A percentile compares a stretch with the other conserved stretches of the same genome.
Conservation (phyloP, 345 rosid species). For the Boechera divaricarpa region DNA sequence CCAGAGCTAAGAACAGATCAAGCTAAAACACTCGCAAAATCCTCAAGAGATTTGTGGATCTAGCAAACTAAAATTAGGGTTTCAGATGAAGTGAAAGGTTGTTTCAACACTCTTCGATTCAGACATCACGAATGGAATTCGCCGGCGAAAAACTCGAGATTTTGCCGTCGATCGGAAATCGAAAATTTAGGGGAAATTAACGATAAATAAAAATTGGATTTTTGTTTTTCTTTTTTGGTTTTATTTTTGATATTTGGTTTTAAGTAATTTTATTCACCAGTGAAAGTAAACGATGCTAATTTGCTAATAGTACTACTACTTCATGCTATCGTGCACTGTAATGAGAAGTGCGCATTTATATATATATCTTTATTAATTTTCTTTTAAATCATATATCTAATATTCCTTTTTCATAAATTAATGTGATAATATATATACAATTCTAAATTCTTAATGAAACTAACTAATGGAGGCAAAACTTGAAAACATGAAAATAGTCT, state of each 20-base stretch:
- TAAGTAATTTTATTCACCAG: constrained; percentile 35
- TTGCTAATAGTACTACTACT: constrained; percentile 34
- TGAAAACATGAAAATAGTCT: constrained; percentile 22
- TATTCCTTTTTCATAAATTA: constrained; percentile 3
- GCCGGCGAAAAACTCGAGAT: constrained; percentile 41
- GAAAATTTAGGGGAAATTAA: constrained; percentile 43
- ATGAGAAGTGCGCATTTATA: constrained; percentile 36
- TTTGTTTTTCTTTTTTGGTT: neutral
- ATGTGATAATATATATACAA: constrained; percentile 2
- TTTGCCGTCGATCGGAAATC: constrained; percentile 42
- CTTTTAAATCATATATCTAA: constrained; percentile 5
- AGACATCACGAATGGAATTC: constrained; percentile 17
- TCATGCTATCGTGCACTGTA: constrained; percentile 46
- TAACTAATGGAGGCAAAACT: constrained; percentile 34
- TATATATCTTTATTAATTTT: neutral
- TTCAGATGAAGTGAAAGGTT: constrained; percentile 19
- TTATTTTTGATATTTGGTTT: constrained; percentile 4
- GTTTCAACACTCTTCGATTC: constrained; percentile 2
- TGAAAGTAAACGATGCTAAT: constrained; percentile 46
- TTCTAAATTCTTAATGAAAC: neutral
- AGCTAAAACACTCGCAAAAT: constrained; percentile 43
- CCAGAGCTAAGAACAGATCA: constrained; percentile 39
- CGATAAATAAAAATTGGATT: constrained; percentile 29
- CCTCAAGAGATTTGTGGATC: constrained; percentile 57
- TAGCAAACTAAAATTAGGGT: constrained; percentile 26